A percentile compares a stretch with the other conserved stretches of the same genome.
Evolutionary conservation across 2,329 filamentous ascomycete genomes (phyloP).

Genomic region (Orbilia quercus): DNA sequence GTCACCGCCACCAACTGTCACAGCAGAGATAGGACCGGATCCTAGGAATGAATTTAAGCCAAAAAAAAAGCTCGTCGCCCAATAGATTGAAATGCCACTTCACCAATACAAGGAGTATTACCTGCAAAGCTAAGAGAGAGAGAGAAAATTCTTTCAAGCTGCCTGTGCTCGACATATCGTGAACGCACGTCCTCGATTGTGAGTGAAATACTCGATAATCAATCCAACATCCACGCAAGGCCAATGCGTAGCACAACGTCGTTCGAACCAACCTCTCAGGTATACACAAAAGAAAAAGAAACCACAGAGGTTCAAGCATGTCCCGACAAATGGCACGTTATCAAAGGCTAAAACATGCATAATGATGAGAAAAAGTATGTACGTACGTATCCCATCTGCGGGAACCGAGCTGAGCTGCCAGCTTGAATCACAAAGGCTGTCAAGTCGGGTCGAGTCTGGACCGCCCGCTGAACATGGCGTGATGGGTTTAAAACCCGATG

Average conservation of each 20-base stretch:
- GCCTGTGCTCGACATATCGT: no score
- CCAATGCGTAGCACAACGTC: no score
- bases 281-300: neutral
- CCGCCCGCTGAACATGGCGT: slow-evolving; percentile 14
- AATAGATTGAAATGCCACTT: slow-evolving; percentile 18
- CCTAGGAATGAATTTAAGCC: neutral
- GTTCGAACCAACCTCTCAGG: no score
- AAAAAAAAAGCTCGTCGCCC: neutral
- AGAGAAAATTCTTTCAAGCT: slow-evolving; percentile 7
- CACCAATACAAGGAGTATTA: slow-evolving; percentile 21
- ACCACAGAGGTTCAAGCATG: no score
- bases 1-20: no score
- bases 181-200: slow-evolving; percentile 13
- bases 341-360: slow-evolving; percentile 37
- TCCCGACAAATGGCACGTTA: slow-evolving; percentile 39
- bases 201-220: neutral
- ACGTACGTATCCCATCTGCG: no score
- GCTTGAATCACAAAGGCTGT: slow-evolving; percentile 12
- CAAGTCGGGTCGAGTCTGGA: slow-evolving; percentile 3
- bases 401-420: slow-evolving; percentile 9
- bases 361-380: no score
- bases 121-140: no score
- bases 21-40: no score
- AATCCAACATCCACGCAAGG: no score
- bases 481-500: slow-evolving; percentile 23